phyloP scores from a whole-genome alignment of 1,139 yeast genomes.

The Hansenula sp. region DNA sequence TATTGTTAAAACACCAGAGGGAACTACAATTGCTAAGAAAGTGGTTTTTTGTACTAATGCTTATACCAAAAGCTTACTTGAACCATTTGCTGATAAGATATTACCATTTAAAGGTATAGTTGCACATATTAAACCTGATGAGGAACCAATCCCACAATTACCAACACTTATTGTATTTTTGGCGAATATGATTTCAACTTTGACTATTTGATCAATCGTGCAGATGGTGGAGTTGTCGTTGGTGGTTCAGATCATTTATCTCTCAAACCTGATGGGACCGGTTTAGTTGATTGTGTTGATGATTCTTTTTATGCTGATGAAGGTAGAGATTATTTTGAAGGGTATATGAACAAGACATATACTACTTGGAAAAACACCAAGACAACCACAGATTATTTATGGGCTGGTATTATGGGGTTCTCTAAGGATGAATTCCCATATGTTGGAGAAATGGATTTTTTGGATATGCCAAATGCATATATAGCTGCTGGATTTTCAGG shows the following conservation, averaged over 20 bases:
- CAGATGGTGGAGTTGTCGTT: constrained; percentile 18
- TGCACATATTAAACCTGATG: constrained; percentile 14
- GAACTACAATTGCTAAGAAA: constrained; percentile 27
- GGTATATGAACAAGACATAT: constrained; percentile 13
- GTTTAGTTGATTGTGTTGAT: constrained; percentile 2
- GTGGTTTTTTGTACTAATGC: constrained; percentile 39
- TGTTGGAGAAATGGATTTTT: constrained; percentile 18
- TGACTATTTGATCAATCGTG: constrained; percentile 18
- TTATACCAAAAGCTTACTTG: constrained; percentile 29
- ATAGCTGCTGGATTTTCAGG: constrained; percentile 42
- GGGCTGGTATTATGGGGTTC: constrained; percentile 19
- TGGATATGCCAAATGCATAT: constrained; percentile 23
- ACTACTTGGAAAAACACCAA: constrained; percentile 16
- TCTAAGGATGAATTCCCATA: constrained; percentile 19
- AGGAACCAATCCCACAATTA: constrained; percentile 14
- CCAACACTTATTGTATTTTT: constrained; percentile 17
- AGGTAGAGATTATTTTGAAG: constrained; percentile 4
- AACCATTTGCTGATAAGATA: constrained; percentile 12
- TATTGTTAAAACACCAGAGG: constrained; percentile 28
- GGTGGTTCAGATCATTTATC: constrained; percentile 10
- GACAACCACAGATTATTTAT: constrained; percentile 9
- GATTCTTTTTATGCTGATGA: constrained; percentile 13
- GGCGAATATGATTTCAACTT: constrained; percentile 6
- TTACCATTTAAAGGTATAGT: constrained; percentile 16
- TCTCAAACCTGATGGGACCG: background rate